Evolutionary conservation across 129 eudicot species (phyloP), one percentile per base, ranked within the genome.

Genomic region (Flaveria brownii): DNA sequence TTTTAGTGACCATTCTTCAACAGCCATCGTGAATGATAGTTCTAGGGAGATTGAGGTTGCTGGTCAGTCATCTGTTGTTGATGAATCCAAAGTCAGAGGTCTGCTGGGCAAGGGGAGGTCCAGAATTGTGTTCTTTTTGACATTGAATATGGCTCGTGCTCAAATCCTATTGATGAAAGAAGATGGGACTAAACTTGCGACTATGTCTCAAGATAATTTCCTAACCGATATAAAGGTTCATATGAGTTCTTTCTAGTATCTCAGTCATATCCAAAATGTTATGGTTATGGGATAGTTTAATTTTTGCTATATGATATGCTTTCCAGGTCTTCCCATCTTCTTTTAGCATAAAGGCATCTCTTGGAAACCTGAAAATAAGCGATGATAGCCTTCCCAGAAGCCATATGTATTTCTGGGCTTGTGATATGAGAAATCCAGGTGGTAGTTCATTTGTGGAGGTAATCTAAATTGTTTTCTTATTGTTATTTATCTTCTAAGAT

Each of bases 391-490:
- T 94, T 77, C 84, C 61, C 18, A 83, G 83, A 30, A 78, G 78
- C 47, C 99, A 94, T 87, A 79, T 80, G 70, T 94, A 94, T 82
- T 91, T 78, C 82, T 94, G 97, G 97, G 96, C 93, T 9, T 89
- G 97, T 89, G 99, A 94, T 84, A 94, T 94, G 99, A 89, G 99
- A 78, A 94, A 94, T 85, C 97, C 93, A 13, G 99, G 99, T 75
- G 99, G 99, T 71, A 94, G 88, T 75, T 94, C 99, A 15, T 94
- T 94, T 80, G 97, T 94, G 71, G 99, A 94, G 99, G 99, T 94
- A 87, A 64, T 74, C 70, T 70, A 46, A 14, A 64, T 42, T 2
- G 55, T 30, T 46, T 52, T 71, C 10, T 77, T 68, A 50, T 23
- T 56, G 33, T 26, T 14, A 30, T 51, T 12, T 67, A 71, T 47